phyloP scores from a whole-genome alignment of 2,329 filamentous ascomycete genomes.

The Dactylellina drechsleri region DNA sequence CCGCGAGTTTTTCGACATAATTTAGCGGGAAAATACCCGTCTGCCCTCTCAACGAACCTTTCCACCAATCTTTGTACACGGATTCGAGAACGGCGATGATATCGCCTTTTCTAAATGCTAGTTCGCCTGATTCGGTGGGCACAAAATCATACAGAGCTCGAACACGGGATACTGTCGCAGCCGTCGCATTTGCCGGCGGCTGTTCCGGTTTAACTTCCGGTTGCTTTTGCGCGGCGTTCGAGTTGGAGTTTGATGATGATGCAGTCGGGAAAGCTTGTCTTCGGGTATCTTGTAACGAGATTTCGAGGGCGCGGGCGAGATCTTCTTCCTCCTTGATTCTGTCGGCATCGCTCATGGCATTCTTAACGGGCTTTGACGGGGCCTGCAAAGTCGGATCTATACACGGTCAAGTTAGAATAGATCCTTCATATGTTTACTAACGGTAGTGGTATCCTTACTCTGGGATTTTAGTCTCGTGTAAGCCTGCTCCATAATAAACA shows the following conservation, averaged over 20 bases:
- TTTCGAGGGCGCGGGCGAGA: slow-evolving; percentile 90
- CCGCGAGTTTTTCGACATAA: slow-evolving; percentile 96
- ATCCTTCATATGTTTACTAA: not conserved
- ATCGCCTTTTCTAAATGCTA: slow-evolving; percentile 96
- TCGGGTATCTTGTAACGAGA: slow-evolving; percentile 90
- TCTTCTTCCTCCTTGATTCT: slow-evolving; percentile 97
- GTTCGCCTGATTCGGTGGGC: slow-evolving; percentile 90
- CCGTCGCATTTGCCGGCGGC: slow-evolving; percentile 82
- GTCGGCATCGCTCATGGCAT: slow-evolving; percentile 86
- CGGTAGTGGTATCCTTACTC: slow-evolving; percentile 62
- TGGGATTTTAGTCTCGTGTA: slow-evolving; percentile 84
- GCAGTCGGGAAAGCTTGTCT: slow-evolving; percentile 66
- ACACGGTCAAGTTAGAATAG: not conserved
- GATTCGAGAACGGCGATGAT: slow-evolving; percentile 97
- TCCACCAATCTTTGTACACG: slow-evolving; percentile 99
- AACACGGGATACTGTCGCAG: slow-evolving; percentile 93
- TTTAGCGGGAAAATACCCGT: slow-evolving; percentile 98
- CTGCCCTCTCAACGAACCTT: slow-evolving; percentile 90
- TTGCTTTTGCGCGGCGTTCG: slow-evolving; percentile 60
- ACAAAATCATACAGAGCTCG: slow-evolving; percentile 93
- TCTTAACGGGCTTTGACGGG: slow-evolving; percentile 92
- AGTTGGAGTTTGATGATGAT: slow-evolving; percentile 57
- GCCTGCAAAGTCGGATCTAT: slow-evolving; percentile 86
- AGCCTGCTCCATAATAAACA: slow-evolving; percentile 97
- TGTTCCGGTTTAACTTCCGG: slow-evolving; percentile 63